Base-by-base conservation (phyloP, 2,329 filamentous ascomycete genomes). In the Cryphonectria parasitica region DNA sequence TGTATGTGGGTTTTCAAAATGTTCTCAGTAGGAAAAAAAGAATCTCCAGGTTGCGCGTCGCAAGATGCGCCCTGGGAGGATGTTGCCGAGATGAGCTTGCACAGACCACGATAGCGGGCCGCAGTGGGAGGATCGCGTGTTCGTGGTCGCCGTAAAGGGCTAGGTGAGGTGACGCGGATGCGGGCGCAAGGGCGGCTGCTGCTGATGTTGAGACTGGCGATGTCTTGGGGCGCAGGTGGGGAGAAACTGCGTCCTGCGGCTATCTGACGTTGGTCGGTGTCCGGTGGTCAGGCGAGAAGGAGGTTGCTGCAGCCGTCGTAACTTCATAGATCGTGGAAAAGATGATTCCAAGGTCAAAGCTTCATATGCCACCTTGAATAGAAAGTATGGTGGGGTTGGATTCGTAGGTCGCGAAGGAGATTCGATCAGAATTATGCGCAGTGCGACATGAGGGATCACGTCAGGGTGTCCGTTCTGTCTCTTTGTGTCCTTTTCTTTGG, bases 181-280 rank as follows among this genome's bases (percentile, higher is more conserved):
- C 49, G 52, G 31, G 31, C 22, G 31, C 45, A 49, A 49, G 45
- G 22, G 45, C 45, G 22, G 45, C 45, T 49, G 45, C 39, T 64
- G 25, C n/a, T 41, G 25, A 39, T 64, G 22, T 41, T 31, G 22
- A 64, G 58, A 65, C 43, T 64, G 64, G 28, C 43, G 54, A 41
- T 65, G 71, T 72, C 68, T 72, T 62, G 68, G 65, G 66, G 61
- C 34, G 36, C 49, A 62, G 45, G 68, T 68, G 71, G 68, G 68
- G 71, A 64, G 31, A 68, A 54, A 64, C 56, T 70, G 68, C 52
- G 58, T 69, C 54, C n/a, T 28, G 36, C 62, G n/a, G 49, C 3
- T 52, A 25, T 64, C 31, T 61, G 28, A 25, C 54, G 56, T 19
- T n/a, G 43, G 28, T 66, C 28, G 41, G 56, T 39, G 28, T 31